phyloP scores from a whole-genome alignment of 805 yeast genomes.

The Saturnispora mendoncae region DNA sequence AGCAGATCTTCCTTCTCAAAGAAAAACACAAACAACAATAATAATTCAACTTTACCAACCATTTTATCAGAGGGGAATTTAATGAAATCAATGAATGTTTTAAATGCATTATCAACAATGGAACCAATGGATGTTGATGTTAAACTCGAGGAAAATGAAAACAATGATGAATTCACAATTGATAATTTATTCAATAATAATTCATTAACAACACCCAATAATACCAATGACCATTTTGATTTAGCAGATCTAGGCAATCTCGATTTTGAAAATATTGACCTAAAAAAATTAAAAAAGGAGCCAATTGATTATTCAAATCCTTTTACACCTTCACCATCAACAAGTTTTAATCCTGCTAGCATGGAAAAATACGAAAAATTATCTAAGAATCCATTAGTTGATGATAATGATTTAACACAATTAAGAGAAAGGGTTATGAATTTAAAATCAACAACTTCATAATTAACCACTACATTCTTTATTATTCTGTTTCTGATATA shows the following conservation, averaged over 20 bases:
- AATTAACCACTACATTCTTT: neutral
- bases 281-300: neutral
- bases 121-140: constrained; percentile 5
- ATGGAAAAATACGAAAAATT: neutral
- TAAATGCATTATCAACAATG: constrained; percentile 3
- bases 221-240: neutral
- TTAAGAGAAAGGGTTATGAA: constrained; percentile 25
- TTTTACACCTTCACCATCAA: neutral
- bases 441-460: constrained; percentile 19
- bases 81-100: constrained; percentile 13
- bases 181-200: neutral
- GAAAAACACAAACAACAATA: too few relatives aligned
- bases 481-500: neutral
- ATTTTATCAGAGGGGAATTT: constrained; percentile 22
- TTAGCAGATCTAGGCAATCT: neutral
- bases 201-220: neutral
- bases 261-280: constrained; percentile 1
- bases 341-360: neutral
- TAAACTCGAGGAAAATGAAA: neutral
- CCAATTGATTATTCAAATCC: neutral
- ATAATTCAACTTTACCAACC: constrained; percentile 13
- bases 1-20: too few relatives aligned
- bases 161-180: neutral
- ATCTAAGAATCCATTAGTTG: constrained; percentile 6
- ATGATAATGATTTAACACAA: constrained; percentile 25